Percentiles rank a stretch among this genome's conserved stretches.
Conservation (phyloP, 441 rosid genomes). For the Mallotus japonicus region DNA sequence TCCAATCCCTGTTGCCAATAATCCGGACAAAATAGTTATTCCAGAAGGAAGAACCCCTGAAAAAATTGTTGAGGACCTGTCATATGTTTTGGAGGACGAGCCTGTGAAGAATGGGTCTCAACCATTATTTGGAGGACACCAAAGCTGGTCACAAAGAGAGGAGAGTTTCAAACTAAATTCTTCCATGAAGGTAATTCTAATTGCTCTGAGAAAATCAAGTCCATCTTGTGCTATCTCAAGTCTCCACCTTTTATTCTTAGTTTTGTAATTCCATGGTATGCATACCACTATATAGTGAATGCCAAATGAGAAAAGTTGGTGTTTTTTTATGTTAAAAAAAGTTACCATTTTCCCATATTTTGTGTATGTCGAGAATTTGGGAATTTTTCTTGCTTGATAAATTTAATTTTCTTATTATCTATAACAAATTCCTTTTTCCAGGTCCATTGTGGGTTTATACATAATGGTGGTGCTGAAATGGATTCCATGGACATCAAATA, state of each 20-base stretch:
- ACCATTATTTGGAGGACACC: conserved; percentile 80
- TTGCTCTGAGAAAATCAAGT: neutral
- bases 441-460: conserved; percentile 90
- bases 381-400: neutral
- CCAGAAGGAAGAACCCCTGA: conserved; percentile 60
- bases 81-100: conserved; percentile 57
- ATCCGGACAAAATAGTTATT: conserved; percentile 65
- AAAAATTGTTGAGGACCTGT: conserved; percentile 46
- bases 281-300: neutral
- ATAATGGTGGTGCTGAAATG: conserved; percentile 83
- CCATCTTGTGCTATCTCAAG: neutral
- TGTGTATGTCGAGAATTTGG: neutral
- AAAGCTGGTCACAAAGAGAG: conserved; percentile 82
- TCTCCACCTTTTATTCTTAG: conserved; percentile 3
- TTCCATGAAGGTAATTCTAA: conserved; percentile 63
- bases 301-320: neutral
- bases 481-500: conserved; percentile 54
- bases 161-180: conserved; percentile 69
- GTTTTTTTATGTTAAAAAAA: neutral
- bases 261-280: neutral
- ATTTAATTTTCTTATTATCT: conserved; percentile 9
- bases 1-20: conserved; percentile 57
- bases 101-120: conserved; percentile 41
- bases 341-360: neutral
- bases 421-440: conserved; percentile 29